These are phyloP conservation scores for Falciphora oryzae DNA, from an alignment of 2,329 filamentous ascomycete species.

Conservation along the genomic window DNA sequence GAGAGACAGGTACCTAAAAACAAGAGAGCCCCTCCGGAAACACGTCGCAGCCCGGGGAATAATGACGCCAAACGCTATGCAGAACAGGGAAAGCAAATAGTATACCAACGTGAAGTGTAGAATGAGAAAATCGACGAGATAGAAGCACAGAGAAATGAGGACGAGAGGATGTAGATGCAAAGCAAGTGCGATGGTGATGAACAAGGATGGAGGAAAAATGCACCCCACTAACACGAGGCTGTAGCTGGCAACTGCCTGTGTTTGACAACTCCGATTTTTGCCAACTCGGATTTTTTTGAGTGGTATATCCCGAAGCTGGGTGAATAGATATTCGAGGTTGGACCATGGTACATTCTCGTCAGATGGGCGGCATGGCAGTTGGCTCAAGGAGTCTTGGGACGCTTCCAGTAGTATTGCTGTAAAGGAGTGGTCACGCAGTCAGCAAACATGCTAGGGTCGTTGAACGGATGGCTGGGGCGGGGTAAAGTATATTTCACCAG, in stretches of 20 bases:
- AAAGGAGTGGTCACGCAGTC: conserved; percentile 13
- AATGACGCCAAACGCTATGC: conserved; percentile 24
- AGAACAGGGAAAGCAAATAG: conserved; percentile 8
- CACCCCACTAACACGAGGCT: neutral
- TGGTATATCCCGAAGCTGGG: conserved; percentile 12
- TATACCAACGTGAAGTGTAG: conserved; percentile 3
- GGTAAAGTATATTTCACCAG: neutral
- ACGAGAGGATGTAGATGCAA: neutral
- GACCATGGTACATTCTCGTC: neutral
- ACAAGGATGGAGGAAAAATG: neutral
- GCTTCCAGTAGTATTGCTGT: conserved; percentile 67
- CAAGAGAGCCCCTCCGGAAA: neutral
- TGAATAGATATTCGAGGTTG: conserved; percentile 1
- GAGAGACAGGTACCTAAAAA: neutral
- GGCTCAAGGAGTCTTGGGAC: conserved; percentile 49
- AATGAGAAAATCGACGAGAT: neutral
- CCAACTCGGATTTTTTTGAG: neutral
- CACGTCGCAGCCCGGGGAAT: neutral
- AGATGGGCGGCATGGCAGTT: neutral
- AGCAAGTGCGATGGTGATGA: neutral
- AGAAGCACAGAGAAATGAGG: conserved; percentile 6
- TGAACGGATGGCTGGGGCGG: neutral
- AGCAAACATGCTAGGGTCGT: neutral
- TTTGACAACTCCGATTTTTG: neutral
- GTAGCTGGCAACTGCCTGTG: neutral